These are phyloP conservation scores for Xylaria flabelliformis DNA, from an alignment of 495 filamentous ascomycete species.

Conservation along the genomic window DNA sequence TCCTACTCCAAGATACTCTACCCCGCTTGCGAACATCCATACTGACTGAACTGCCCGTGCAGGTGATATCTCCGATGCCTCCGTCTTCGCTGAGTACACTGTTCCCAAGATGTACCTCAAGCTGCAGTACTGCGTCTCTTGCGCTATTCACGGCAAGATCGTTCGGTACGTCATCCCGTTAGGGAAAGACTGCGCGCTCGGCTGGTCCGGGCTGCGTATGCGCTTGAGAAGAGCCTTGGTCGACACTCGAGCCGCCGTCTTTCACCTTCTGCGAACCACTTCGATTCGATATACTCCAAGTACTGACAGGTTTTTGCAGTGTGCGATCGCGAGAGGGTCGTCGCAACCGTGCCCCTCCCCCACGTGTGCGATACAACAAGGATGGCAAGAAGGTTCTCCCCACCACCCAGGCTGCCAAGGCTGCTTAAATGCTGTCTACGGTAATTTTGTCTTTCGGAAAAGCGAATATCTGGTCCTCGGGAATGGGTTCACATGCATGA, in stretches of 20 bases:
- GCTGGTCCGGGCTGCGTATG: slow-evolving; percentile 45
- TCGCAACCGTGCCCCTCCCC: slow-evolving; percentile 98
- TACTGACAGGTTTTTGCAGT: slow-evolving; percentile 62
- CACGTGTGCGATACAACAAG: slow-evolving; percentile 99
- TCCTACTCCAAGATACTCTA: slow-evolving; percentile 39
- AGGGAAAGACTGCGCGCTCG: slow-evolving; percentile 42
- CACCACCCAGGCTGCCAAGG: slow-evolving; percentile 65
- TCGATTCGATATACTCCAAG: slow-evolving; percentile 18
- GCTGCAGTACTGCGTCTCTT: slow-evolving; percentile 99
- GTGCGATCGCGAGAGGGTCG: slow-evolving; percentile 96
- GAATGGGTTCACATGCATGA: slow-evolving; percentile 42
- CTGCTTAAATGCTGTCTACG: slow-evolving; percentile 35
- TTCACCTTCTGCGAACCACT: slow-evolving; percentile 27
- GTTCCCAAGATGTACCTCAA: slow-evolving; percentile 99
- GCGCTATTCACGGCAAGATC: slow-evolving; percentile 99
- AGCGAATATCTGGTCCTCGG: slow-evolving; percentile 39
- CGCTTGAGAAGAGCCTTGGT: slow-evolving; percentile 67
- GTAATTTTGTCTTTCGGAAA: slow-evolving; percentile 36
- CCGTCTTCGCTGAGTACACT: slow-evolving; percentile 97
- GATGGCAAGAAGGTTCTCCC: slow-evolving; percentile 99
- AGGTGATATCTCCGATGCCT: slow-evolving; percentile 99
- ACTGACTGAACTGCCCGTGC: slow-evolving; percentile 27
- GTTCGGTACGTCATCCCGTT: slow-evolving; percentile 82
- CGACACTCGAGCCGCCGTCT: slow-evolving; percentile 51
- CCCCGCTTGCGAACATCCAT: slow-evolving; percentile 22